Evolutionary conservation across 2,329 filamentous ascomycete species (phyloP).

Genomic region (Xylariaceae sp.): DNA sequence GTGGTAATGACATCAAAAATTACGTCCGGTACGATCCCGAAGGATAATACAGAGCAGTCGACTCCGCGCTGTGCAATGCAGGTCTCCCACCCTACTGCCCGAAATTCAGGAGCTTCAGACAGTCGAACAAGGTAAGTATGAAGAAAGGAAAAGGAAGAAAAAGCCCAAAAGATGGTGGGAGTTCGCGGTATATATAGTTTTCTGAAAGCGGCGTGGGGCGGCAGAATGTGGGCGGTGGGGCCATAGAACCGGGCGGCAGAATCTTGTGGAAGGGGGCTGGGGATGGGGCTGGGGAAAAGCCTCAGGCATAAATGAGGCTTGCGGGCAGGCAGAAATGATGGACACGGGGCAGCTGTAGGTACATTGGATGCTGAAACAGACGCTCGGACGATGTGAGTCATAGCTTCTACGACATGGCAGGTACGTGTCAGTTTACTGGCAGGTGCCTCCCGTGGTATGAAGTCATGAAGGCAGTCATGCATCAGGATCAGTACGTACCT

Average conservation of each 20-base stretch:
- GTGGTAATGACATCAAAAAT: slow-evolving; percentile 39
- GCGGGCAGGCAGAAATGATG: no score
- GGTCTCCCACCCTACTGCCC: slow-evolving; percentile 40
- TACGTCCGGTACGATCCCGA: slow-evolving; percentile 46
- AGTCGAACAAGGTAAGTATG: slow-evolving; percentile 49
- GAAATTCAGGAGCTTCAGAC: slow-evolving; percentile 41
- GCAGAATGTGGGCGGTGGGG: background rate
- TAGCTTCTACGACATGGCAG: no score
- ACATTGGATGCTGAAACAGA: no score
- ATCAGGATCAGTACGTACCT: no score
- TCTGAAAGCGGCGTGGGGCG: slow-evolving; percentile 9
- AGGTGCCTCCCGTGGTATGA: no score
- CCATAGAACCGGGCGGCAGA: slow-evolving; percentile 9
- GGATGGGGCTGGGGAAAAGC: background rate
- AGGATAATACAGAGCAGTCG: slow-evolving; percentile 46
- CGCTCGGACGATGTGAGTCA: no score
- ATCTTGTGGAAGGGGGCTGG: background rate
- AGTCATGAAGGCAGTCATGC: no score
- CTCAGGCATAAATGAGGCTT: no score
- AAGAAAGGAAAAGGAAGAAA: slow-evolving; percentile 36
- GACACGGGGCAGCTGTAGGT: no score
- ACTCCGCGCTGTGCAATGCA: slow-evolving; percentile 52
- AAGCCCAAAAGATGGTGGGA: slow-evolving; percentile 16
- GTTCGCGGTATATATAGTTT: slow-evolving; percentile 21
- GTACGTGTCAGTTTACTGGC: no score